Evolutionary conservation across 2,329 filamentous ascomycete genomes (phyloP).

Genomic region (Apiospora sp.): DNA sequence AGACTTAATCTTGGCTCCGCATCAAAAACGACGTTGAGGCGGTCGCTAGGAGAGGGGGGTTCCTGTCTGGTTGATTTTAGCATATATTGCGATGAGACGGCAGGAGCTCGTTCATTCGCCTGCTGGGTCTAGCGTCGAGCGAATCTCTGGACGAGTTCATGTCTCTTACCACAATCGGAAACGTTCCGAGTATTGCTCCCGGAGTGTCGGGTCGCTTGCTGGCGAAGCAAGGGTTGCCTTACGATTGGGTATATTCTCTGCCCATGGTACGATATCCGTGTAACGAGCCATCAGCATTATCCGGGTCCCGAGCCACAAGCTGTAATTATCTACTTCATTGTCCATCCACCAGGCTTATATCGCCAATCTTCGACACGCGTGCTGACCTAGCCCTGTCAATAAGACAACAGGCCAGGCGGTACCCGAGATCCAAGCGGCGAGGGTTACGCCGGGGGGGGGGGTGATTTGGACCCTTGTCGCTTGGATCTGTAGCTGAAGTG

Average conservation of each 20-base stretch:
- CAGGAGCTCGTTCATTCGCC: neutral
- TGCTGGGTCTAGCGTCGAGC: neutral
- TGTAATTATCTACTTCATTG: neutral
- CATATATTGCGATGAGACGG: neutral
- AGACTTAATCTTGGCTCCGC: neutral
- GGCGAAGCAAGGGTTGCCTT: neutral
- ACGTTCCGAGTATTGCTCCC: neutral
- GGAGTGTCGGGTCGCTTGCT: constrained; percentile 13
- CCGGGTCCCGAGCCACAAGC: neutral
- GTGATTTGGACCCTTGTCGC: constrained; percentile 7
- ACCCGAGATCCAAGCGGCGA: neutral
- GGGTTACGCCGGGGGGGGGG: neutral
- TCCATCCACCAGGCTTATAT: neutral
- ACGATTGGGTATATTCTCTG: neutral
- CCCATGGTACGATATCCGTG: neutral
- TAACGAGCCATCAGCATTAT: neutral
- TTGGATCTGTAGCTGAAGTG: constrained; percentile 7
- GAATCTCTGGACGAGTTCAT: neutral
- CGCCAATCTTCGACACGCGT: neutral
- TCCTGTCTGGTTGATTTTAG: neutral
- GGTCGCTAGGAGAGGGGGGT: neutral
- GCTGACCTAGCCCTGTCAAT: neutral
- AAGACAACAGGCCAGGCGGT: neutral
- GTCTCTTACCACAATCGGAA: constrained; percentile 6
- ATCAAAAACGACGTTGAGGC: neutral